Base-by-base conservation (phyloP, 495 filamentous ascomycete genomes). In the Aspergillus conjunctus region DNA sequence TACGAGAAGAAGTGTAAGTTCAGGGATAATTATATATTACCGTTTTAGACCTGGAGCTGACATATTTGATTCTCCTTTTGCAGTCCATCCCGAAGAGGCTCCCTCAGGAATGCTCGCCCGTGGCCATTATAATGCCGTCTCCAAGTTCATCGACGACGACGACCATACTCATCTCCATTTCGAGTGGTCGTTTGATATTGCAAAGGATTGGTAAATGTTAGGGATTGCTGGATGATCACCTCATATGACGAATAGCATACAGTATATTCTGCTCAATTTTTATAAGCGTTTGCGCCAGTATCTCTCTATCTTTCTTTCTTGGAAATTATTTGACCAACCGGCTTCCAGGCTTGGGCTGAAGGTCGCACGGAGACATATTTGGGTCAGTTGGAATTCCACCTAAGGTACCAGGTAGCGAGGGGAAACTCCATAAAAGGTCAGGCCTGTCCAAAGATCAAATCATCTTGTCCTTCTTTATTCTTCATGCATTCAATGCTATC, bases 91-190 rank as follows among this genome's bases (percentile, higher is more conserved):
- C 67, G 92, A 96, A 68, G 91, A 94, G 57, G 94, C 94, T 14
- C 94, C 94, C 17, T 85, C 87, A 15, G 93, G 93, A 71, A 92
- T 96, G 87, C 67, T 96, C 9, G 88, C 83, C 58, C 87, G 94
- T 49, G 95, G 91, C 51, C 81, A 88, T 72, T 98, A 98, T 80
- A 85, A 89, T 49, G 93, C 91, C 18, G 77, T 82, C 51, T 94
- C 89, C 54, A 90, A 83, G 73, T 98, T 98, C 75, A 78, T 94
- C 56, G 94, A 98, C 71, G 94, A 98, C 62, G 94, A 98, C 76
- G 81, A 90, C 62, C 84, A 91, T 72, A 85, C 80, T 32, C 91
- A 98, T 73, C 81, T 98, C 41, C 76, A 86, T 66, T 98, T 98
- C 75, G 87, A 93, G 58, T 98, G 94, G 94, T 81, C 84, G 51